Conservation (phyloP, 371 early-diverging fungal species). For the Lichtheimia ramosa region DNA sequence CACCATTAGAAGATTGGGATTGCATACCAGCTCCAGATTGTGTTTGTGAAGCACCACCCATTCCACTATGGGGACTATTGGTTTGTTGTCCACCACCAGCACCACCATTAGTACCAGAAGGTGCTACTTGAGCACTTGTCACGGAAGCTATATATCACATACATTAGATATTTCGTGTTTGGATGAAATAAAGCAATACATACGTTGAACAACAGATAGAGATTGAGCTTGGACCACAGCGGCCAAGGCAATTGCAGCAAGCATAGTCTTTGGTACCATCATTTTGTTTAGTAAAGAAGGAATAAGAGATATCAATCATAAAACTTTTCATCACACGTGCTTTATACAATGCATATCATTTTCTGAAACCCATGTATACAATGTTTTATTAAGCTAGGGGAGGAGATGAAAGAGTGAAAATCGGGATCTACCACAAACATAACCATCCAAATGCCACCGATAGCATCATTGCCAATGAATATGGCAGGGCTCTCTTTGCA, state of each 20-base stretch:
- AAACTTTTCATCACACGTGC: no score
- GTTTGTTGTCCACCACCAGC: background rate
- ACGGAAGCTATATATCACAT: background rate
- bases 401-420: background rate
- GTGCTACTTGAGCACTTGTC: background rate
- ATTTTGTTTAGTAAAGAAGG: background rate
- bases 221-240: background rate
- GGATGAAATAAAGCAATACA: background rate
- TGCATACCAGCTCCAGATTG: no score
- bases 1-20: no score
- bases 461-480: slow-evolving; percentile 1
- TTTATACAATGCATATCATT: no score
- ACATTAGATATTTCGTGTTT: background rate
- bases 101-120: background rate
- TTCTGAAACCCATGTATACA: background rate
- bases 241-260: background rate
- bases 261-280: background rate
- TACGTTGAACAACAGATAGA: background rate
- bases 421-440: background rate
- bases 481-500: background rate
- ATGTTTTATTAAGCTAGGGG: background rate
- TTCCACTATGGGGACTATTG: no score
- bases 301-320: background rate
- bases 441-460: background rate
- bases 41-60: no score